Conservation (phyloP, 1,284 basidiomycete species). For the Spongispora temasekensis region DNA sequence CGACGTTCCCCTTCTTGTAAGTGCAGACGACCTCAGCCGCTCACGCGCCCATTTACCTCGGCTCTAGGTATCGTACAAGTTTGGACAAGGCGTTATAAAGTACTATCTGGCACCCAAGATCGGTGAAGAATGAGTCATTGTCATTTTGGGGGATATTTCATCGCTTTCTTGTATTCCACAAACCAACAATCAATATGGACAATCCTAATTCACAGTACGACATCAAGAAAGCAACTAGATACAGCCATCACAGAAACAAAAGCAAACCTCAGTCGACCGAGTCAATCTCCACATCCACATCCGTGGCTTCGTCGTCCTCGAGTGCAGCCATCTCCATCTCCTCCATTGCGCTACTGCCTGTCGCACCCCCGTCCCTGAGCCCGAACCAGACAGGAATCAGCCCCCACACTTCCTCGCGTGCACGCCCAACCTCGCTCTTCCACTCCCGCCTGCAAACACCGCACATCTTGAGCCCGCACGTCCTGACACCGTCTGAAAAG, state of each 20-base stretch:
- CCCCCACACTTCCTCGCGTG: constrained; percentile 65
- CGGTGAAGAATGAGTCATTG: constrained; percentile 70
- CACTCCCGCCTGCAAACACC: constrained; percentile 63
- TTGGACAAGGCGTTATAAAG: constrained; percentile 78
- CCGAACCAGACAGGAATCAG: constrained; percentile 68
- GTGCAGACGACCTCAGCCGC: constrained; percentile 12
- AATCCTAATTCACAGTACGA: too few relatives aligned
- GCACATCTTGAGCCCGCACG: constrained; percentile 62
- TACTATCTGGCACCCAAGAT: constrained; percentile 93
- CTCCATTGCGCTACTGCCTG: too few relatives aligned
- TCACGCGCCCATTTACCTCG: neutral
- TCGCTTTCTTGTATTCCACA: constrained; percentile 22
- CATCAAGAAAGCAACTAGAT: too few relatives aligned
- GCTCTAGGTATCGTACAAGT: constrained; percentile 81
- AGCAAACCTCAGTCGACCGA: neutral
- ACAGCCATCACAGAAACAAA: neutral
- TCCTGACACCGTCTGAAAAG: constrained; percentile 60
- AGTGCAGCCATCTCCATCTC: constrained; percentile 1
- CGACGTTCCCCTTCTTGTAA: constrained; percentile 86
- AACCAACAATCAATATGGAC: constrained; percentile 2
- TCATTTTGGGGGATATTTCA: too few relatives aligned
- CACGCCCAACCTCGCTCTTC: constrained; percentile 47
- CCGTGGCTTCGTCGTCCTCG: constrained; percentile 13
- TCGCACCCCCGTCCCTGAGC: constrained; percentile 32
- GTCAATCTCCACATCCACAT: constrained; percentile 19